Evolutionary conservation across 805 yeast genomes (phyloP).

Genomic region (Monosporozyma yasuniensis): DNA sequence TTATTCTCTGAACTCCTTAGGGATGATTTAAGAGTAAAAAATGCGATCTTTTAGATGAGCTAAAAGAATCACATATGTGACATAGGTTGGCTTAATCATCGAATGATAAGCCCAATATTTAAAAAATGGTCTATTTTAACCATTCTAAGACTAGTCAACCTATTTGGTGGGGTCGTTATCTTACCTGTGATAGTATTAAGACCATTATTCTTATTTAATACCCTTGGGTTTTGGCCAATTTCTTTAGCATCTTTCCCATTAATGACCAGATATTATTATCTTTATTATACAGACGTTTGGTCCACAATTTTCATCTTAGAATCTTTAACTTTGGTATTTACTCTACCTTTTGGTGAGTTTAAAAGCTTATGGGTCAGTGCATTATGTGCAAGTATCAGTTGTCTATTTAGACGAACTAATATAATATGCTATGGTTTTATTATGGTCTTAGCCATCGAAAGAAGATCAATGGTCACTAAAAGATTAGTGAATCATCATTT

Average conservation of each 20-base stretch:
- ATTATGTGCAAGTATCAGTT: constrained; percentile 48
- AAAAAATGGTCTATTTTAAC: constrained; percentile 26
- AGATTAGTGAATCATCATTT: constrained; percentile 31
- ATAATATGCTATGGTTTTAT: constrained; percentile 74
- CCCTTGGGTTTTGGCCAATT: constrained; percentile 37
- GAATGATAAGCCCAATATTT: constrained; percentile 16
- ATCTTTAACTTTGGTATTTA: constrained; percentile 43
- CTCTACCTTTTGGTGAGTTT: constrained; percentile 30
- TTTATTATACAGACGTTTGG: constrained; percentile 94
- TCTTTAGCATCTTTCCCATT: constrained; percentile 55
- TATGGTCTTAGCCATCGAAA: constrained; percentile 45
- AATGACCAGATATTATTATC: constrained; percentile 57
- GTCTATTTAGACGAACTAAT: constrained; percentile 84
- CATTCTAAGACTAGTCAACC: constrained; percentile 48
- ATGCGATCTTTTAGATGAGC: too few species aligned
- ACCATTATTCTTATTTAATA: constrained; percentile 34
- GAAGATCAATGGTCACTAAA: constrained; percentile 35
- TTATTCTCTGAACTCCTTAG: too few species aligned
- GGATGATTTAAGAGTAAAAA: too few species aligned
- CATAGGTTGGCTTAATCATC: constrained; percentile 31
- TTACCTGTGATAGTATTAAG: constrained; percentile 42
- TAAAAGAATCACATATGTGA: too few species aligned
- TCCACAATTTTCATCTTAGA: constrained; percentile 59
- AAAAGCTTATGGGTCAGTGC: constrained; percentile 40
- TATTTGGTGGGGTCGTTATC: constrained; percentile 51